These are phyloP conservation scores for Halteria grandinella DNA, from an alignment of 73 alveolate species.

Conservation along the genomic window DNA sequence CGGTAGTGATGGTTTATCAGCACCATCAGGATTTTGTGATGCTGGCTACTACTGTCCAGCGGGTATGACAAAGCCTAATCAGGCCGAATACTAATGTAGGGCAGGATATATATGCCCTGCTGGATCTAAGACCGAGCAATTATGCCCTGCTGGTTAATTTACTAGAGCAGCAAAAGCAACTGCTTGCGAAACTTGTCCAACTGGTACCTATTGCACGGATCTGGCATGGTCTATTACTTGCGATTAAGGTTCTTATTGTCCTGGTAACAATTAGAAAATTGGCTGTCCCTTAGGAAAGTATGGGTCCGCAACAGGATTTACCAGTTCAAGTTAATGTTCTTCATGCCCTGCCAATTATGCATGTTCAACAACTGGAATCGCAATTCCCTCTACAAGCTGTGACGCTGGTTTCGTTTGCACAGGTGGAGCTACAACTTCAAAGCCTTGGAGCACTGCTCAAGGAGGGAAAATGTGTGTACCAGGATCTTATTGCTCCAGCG, in stretches of 20 bases:
- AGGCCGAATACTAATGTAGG: constrained; percentile 40
- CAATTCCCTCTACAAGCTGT: constrained; percentile 21
- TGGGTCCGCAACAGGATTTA: too few species aligned
- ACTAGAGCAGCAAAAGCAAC: constrained; percentile 39
- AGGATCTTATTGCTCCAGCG: constrained; percentile 72
- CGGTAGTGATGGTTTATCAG: constrained; percentile 46
- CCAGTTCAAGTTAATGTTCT: too few species aligned
- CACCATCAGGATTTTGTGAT: constrained; percentile 37
- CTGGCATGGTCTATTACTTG: constrained; percentile 54
- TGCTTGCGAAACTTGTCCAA: constrained; percentile 60
- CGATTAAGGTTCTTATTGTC: constrained; percentile 73
- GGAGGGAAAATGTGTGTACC: constrained; percentile 68
- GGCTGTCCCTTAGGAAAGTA: too few species aligned
- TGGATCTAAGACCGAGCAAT: constrained; percentile 36
- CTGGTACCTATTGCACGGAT: constrained; percentile 76
- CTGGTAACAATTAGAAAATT: constrained; percentile 55
- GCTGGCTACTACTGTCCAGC: constrained; percentile 71
- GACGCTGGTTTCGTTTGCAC: constrained; percentile 56
- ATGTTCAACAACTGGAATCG: constrained; percentile 19
- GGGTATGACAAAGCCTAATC: constrained; percentile 52
- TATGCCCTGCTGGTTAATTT: constrained; percentile 79
- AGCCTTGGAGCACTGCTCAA: constrained; percentile 15
- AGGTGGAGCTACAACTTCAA: constrained; percentile 34
- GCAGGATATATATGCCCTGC: constrained; percentile 65
- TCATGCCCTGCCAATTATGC: constrained; percentile 46